Percentiles rank a stretch among this genome's conserved stretches.
Evolutionary conservation across 1,284 basidiomycete genomes (phyloP).

Genomic region (Boletellus deceptivus): DNA sequence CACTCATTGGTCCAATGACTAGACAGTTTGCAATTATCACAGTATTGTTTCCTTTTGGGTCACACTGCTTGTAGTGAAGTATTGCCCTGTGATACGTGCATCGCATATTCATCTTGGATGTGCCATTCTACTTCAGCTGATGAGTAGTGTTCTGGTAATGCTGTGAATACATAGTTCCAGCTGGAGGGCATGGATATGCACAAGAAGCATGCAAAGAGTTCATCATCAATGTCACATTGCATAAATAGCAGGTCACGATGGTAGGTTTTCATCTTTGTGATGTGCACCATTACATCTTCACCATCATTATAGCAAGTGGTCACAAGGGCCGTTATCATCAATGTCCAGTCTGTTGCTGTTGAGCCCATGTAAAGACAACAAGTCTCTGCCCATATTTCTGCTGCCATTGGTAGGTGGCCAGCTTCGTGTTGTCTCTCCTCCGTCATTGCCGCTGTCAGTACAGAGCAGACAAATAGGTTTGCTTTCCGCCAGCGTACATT

Average conservation of each 20-base stretch:
- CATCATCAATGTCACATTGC: not conserved
- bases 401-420: not conserved
- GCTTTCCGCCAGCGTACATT: slow-evolving; percentile 2
- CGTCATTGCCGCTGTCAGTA: slow-evolving; percentile 1
- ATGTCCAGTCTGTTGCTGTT: slow-evolving; percentile 5
- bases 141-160: slow-evolving; percentile 1
- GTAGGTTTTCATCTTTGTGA: slow-evolving; percentile 5
- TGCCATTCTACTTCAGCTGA: not conserved
- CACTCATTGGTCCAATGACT: not conserved
- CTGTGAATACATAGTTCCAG: slow-evolving; percentile 10
- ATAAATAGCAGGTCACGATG: not conserved
- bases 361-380: not conserved
- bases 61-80: not conserved
- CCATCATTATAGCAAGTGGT: not conserved
- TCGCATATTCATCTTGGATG: not conserved
- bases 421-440: slow-evolving; percentile 1
- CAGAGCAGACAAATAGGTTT: not conserved
- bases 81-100: not conserved
- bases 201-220: slow-evolving; percentile 9
- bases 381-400: slow-evolving; percentile 2
- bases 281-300: not conserved
- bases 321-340: not conserved
- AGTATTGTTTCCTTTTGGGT: not conserved
- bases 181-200: slow-evolving; percentile 3
- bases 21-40: not conserved